Conservation (phyloP, 768 basidiomycete species). For the Sarcodon sp. region DNA sequence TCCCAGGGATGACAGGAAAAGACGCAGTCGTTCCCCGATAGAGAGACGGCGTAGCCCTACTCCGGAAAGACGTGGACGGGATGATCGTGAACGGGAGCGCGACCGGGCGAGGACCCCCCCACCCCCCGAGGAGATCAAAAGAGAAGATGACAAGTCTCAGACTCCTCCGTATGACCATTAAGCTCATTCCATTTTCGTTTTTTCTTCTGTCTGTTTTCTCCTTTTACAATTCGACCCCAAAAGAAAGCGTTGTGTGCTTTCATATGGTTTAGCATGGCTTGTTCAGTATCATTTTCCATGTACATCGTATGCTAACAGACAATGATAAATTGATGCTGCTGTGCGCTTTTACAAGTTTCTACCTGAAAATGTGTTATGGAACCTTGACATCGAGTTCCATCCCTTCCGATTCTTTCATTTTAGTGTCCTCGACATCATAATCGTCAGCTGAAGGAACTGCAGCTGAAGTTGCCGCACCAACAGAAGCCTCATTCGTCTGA, state of each 20-base stretch:
- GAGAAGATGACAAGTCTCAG: constrained; percentile 38
- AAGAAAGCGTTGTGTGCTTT: no score
- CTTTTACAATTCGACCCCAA: background rate
- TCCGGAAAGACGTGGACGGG: constrained; percentile 22
- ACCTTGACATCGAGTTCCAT: no score
- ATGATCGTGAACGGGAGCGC: constrained; percentile 12
- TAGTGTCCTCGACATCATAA: constrained; percentile 15
- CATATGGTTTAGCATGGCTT: no score
- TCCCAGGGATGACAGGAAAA: constrained; percentile 24
- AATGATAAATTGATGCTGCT: no score
- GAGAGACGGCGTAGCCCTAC: constrained; percentile 32
- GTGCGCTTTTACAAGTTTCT: no score
- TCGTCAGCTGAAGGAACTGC: constrained; percentile 50
- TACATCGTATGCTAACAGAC: no score
- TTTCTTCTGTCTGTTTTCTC: background rate
- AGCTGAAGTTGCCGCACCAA: constrained; percentile 59
- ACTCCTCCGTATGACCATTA: constrained; percentile 52
- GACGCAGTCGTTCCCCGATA: constrained; percentile 32
- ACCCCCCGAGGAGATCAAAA: constrained; percentile 25
- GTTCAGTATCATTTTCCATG: no score
- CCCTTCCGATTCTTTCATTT: no score
- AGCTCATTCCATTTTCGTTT: background rate
- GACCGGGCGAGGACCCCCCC: constrained; percentile 47
- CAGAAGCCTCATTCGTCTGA: constrained; percentile 24
- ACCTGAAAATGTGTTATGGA: no score